Base-by-base conservation (phyloP, 1,284 basidiomycete genomes). In the Ganoderma resinaceum region DNA sequence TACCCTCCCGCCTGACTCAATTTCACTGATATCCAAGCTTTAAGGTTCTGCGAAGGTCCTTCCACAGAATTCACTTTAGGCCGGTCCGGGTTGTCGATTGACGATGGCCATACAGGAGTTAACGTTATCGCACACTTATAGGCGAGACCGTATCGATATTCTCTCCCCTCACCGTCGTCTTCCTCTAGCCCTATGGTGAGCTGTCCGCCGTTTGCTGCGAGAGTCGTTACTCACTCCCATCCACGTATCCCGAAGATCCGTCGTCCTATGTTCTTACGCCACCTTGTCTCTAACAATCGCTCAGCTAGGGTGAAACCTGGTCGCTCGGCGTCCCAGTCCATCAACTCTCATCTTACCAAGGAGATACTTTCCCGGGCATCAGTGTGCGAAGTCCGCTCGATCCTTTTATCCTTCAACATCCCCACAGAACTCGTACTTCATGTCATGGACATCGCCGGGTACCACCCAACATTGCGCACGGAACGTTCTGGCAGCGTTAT, bases 341-440 rank as follows among this genome's bases (percentile, higher is more conserved):
- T 16, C 46, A 9, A 55, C 53, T 33, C 53, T 18, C 26, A 31
- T 9, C 5, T 35, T 16, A 33, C 31, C 55, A 38, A 9, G 20
- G 57, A 66, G 16, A 29, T 31, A 12, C 57, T 63, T 31, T 57
- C 66, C 29, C 53, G 53, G 14, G 16, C 29, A 20, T 55, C 31
- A 8, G 53, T 55, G 9, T 33, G 29, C 29, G 29, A 55, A 33
- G 53, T 33, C 18, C 53, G 53, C 53, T 55, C 53, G 16, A 29
- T 55, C 29, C 53, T 55, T 9, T 55, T 31, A 7, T 55, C 53
- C 31, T 33, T 55, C 29, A 16, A 33, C 29, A 55, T 55, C 16
- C 53, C 53, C 6, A 33, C 8, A 3, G 53, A 55, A 14, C 53
- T 55, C 6, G 53, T 55, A 3, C 53, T 55, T 3, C 31, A 33